Evolutionary conservation across 2,329 filamentous ascomycete genomes (phyloP).

Genomic region (Cadophora sp.): DNA sequence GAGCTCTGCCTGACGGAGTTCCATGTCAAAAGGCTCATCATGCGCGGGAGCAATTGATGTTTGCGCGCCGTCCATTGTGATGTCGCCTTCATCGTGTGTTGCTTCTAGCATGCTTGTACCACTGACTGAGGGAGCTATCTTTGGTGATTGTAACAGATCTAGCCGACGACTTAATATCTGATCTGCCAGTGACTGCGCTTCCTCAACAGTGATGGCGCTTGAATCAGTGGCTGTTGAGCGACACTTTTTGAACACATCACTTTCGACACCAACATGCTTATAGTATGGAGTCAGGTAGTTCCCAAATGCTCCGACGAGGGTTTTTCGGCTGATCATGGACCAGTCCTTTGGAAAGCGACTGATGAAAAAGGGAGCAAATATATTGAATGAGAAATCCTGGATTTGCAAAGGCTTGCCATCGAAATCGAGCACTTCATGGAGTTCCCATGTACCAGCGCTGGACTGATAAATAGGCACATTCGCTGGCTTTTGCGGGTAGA

Average conservation of each 20-base stretch:
- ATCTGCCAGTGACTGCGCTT: conserved; percentile 1
- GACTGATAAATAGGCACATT: no score
- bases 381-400: conserved; percentile 27
- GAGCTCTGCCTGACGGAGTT: conserved; percentile 18
- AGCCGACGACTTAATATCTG: not conserved
- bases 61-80: conserved; percentile 10
- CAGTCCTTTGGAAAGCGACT: conserved; percentile 14
- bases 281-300: conserved; percentile 23
- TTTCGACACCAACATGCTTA: not conserved
- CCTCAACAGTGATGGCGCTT: not conserved
- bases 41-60: no score
- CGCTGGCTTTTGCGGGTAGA: conserved; percentile 16
- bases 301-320: conserved; percentile 19
- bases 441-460: not conserved
- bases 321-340: conserved; percentile 9
- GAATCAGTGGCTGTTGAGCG: not conserved
- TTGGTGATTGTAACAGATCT: no score
- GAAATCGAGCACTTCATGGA: conserved; percentile 14
- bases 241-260: not conserved
- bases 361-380: conserved; percentile 25
- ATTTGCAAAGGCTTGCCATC: conserved; percentile 24
- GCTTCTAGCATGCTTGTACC: no score
- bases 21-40: not conserved
- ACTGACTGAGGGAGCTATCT: no score
- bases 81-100: no score